These are phyloP conservation scores for Leccinum olivaceopallidum DNA, from an alignment of 768 basidiomycete genomes.

Conservation along the genomic window DNA sequence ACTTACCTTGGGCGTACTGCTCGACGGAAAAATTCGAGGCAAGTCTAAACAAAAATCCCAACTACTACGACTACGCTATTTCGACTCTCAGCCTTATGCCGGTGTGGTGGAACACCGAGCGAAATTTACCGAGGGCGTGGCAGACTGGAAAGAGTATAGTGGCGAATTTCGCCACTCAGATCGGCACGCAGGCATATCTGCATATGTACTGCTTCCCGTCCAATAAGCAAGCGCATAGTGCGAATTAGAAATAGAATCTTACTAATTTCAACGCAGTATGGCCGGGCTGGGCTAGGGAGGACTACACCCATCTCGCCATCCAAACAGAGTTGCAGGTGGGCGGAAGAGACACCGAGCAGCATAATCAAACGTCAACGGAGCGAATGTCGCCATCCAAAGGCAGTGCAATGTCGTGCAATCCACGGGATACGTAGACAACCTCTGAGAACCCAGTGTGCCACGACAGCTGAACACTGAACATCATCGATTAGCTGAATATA, in stretches of 20 bases:
- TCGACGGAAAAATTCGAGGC: constrained; percentile 1
- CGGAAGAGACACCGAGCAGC: neutral
- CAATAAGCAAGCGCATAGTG: constrained; percentile 3
- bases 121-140: constrained; percentile 2
- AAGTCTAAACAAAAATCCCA: constrained; percentile 16
- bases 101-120: neutral
- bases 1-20: constrained; percentile 27
- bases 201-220: neutral
- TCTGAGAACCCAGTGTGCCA: constrained; percentile 1
- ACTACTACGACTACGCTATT: constrained; percentile 12
- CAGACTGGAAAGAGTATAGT: neutral
- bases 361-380: neutral
- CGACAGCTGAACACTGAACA: constrained; percentile 1
- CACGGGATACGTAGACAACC: constrained; percentile 7
- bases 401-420: constrained; percentile 26
- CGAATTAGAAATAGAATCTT: neutral
- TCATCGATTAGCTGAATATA: constrained; percentile 18
- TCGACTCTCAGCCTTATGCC: neutral
- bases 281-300: neutral
- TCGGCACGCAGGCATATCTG: constrained; percentile 1
- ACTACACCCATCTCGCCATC: neutral
- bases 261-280: constrained; percentile 4
- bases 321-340: neutral
- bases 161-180: constrained; percentile 6
- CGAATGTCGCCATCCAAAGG: constrained; percentile 17